Conservation (phyloP, 2,329 filamentous ascomycete genomes). For the Ustulina deusta region DNA sequence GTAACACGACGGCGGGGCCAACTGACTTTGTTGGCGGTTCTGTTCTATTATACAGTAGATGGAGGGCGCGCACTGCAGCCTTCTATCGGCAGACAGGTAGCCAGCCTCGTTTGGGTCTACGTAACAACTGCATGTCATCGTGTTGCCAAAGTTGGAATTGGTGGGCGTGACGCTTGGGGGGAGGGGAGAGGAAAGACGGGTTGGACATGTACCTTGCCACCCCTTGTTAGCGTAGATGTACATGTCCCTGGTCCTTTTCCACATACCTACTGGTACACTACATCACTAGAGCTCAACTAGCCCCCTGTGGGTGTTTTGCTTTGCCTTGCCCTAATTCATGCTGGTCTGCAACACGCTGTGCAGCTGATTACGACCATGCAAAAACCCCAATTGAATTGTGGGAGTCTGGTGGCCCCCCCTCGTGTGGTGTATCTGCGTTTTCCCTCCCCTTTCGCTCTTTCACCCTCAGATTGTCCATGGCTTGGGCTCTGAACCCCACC, state of each 20-base stretch:
- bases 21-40: conserved; percentile 1
- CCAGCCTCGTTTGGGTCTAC: conserved; percentile 32
- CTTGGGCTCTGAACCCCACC: conserved; percentile 17
- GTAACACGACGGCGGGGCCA: conserved; percentile 14
- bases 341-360: conserved; percentile 43
- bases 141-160: conserved; percentile 25
- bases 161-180: conserved; percentile 2
- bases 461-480: neutral
- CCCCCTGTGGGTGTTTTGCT: conserved; percentile 44
- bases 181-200: conserved; percentile 6
- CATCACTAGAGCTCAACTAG: conserved; percentile 20
- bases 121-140: conserved; percentile 28
- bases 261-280: conserved; percentile 2
- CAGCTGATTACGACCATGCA: conserved; percentile 52
- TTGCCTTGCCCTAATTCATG: conserved; percentile 46
- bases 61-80: conserved; percentile 24
- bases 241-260: conserved; percentile 38
- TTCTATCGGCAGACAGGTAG: conserved; percentile 25
- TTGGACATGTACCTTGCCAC: conserved; percentile 47
- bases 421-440: conserved; percentile 40
- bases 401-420: conserved; percentile 47
- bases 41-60: neutral
- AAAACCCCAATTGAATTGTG: conserved; percentile 43
- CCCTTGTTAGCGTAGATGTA: conserved; percentile 50
- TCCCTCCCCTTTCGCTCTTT: conserved; percentile 41